Conservation (phyloP, 2,329 filamentous ascomycete species). For the Domatiomyces catenatus region DNA sequence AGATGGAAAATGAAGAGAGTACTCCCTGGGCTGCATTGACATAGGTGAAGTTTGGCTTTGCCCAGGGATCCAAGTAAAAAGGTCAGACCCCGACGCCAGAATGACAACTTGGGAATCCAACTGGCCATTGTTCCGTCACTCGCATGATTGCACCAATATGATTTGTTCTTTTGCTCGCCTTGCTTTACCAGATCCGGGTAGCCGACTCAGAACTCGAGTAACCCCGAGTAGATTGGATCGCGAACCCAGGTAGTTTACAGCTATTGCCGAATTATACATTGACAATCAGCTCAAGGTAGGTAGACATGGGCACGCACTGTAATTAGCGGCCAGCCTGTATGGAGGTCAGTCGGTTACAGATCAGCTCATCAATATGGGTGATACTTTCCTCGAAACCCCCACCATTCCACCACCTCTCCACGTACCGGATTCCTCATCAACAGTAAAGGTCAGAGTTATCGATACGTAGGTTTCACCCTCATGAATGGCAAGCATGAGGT, state of each 20-base stretch:
- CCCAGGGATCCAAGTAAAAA: no score
- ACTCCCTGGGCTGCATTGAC: no score
- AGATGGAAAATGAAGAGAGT: no score
- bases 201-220: not conserved
- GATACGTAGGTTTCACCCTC: constrained; percentile 1
- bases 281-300: not conserved
- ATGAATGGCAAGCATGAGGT: not conserved
- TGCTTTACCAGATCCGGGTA: no score
- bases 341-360: not conserved
- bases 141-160: no score
- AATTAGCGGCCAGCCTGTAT: not conserved
- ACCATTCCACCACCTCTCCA: not conserved
- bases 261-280: not conserved
- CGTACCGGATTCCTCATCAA: constrained; percentile 2
- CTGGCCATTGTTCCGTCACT: no score
- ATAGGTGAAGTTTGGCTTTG: no score
- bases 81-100: no score
- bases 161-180: no score
- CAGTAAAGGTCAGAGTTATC: constrained; percentile 3
- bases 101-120: no score
- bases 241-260: not conserved
- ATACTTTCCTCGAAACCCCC: not conserved
- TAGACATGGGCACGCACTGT: not conserved
- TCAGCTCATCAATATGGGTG: not conserved
- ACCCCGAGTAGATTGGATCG: not conserved